Percentiles rank a stretch among this genome's conserved stretches.
phyloP scores from a whole-genome alignment of 2,329 filamentous ascomycete species.

The Aspergillus calidoustus region DNA sequence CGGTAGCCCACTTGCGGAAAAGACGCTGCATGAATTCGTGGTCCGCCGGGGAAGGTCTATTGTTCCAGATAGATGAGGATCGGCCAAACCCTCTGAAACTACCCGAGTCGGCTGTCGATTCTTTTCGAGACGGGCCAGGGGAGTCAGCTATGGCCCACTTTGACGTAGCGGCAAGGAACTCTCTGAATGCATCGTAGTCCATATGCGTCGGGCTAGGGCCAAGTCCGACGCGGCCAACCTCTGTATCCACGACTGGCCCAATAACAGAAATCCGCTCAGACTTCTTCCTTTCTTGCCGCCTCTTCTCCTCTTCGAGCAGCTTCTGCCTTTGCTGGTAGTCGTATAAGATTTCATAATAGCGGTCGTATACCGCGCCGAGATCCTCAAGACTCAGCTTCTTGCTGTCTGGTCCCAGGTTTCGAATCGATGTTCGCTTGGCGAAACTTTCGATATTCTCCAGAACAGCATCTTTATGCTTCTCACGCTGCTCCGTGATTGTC shows the following conservation, averaged over 20 bases:
- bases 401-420: slow-evolving; percentile 93
- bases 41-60: slow-evolving; percentile 73
- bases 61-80: slow-evolving; percentile 60
- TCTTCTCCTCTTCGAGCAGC: slow-evolving; percentile 75
- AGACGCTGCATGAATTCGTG: slow-evolving; percentile 92
- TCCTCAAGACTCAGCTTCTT: slow-evolving; percentile 87
- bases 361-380: slow-evolving; percentile 86
- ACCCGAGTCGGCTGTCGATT: slow-evolving; percentile 55
- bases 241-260: slow-evolving; percentile 61
- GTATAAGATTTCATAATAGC: slow-evolving; percentile 90
- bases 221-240: slow-evolving; percentile 84
- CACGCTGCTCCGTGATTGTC: slow-evolving; percentile 84
- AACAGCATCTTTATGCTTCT: slow-evolving; percentile 92
- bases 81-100: slow-evolving; percentile 59
- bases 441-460: slow-evolving; percentile 97
- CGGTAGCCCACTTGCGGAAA: slow-evolving; percentile 86
- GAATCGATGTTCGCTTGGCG: slow-evolving; percentile 92
- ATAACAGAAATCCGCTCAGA: slow-evolving; percentile 46
- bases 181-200: slow-evolving; percentile 96
- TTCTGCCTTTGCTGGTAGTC: slow-evolving; percentile 84
- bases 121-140: slow-evolving; percentile 63
- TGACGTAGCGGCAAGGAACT: slow-evolving; percentile 86
- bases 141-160: slow-evolving; percentile 94
- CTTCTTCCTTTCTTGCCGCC: slow-evolving; percentile 66
- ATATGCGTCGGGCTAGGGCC: slow-evolving; percentile 90